phyloP scores from a whole-genome alignment of 192 early-diverging fungal species.

The Gaertneriomyces semiglobifer region DNA sequence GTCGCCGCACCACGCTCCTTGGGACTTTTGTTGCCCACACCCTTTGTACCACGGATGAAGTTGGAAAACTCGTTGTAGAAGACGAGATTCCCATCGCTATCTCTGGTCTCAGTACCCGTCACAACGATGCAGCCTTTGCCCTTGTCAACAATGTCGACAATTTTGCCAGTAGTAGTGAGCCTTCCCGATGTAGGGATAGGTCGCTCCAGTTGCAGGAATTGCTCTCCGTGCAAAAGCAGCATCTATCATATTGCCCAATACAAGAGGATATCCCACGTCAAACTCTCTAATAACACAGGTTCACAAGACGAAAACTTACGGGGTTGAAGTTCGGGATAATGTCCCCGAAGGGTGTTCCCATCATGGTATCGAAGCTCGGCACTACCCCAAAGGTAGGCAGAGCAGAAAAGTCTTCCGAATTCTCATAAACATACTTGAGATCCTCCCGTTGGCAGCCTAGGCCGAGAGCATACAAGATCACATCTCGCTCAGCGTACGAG shows the following conservation, averaged over 20 bases:
- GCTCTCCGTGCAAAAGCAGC: conserved; percentile 99
- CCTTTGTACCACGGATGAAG: conserved; percentile 91
- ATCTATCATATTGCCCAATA: conserved; percentile 43
- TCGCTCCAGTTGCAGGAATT: conserved; percentile 85
- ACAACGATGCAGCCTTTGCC: conserved; percentile 86
- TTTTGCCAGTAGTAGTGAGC: conserved; percentile 67
- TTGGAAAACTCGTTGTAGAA: conserved; percentile 85
- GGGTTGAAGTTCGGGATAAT: conserved; percentile 76
- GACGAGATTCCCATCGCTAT: conserved; percentile 70
- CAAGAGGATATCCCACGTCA: too few species aligned
- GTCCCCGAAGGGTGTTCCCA: conserved; percentile 66
- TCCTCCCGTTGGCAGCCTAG: conserved; percentile 87
- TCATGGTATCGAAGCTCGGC: conserved; percentile 68
- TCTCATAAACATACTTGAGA: conserved; percentile 90
- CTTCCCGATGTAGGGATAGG: conserved; percentile 82
- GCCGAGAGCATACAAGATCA: conserved; percentile 91
- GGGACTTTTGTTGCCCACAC: conserved; percentile 73
- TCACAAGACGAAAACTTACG: conserved; percentile 15
- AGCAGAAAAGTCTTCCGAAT: conserved; percentile 72
- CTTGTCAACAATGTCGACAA: conserved; percentile 96
- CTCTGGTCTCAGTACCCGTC: conserved; percentile 75
- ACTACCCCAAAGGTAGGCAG: conserved; percentile 94
- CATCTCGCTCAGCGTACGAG: conserved; percentile 81
- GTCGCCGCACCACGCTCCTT: conserved; percentile 72
- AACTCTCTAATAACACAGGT: too few species aligned